phyloP scores from a whole-genome alignment of 2,329 filamentous ascomycete species.

The Fusarium sarcochroum region DNA sequence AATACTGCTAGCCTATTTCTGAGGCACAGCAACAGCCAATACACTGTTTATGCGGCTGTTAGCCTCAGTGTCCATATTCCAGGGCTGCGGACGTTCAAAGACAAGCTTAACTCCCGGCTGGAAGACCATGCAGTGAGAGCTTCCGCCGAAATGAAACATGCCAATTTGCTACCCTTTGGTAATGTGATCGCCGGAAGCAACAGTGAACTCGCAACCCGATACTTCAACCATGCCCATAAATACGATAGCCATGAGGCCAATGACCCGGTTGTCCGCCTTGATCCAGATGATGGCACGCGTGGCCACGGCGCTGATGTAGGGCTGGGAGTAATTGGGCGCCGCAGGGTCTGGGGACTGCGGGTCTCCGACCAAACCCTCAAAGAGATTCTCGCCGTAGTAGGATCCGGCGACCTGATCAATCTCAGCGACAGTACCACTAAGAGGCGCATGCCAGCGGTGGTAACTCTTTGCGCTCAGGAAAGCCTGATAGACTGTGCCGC shows the following conservation, averaged over 20 bases:
- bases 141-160: constrained; percentile 24
- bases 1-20: no score
- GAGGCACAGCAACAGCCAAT: not conserved
- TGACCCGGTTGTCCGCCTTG: not conserved
- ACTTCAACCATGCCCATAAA: constrained; percentile 18
- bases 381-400: constrained; percentile 14
- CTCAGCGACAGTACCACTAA: constrained; percentile 66
- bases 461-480: constrained; percentile 75
- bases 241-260: constrained; percentile 19
- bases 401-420: not conserved
- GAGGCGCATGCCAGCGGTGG: constrained; percentile 77
- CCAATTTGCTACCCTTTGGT: constrained; percentile 10
- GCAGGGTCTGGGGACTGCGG: constrained; percentile 3
- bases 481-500: constrained; percentile 76
- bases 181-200: accelerated
- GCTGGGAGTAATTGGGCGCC: constrained; percentile 7
- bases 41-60: constrained; percentile 1
- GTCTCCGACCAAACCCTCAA: not conserved
- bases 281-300: constrained; percentile 18
- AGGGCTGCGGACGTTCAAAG: not conserved
- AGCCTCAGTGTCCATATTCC: not conserved
- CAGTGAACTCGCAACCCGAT: not conserved
- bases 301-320: constrained; percentile 11
- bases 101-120: not conserved
- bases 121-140: constrained; percentile 11